These are phyloP conservation scores for Leccinum fallax DNA, from an alignment of 1,284 basidiomycete species.

Conservation along the genomic window DNA sequence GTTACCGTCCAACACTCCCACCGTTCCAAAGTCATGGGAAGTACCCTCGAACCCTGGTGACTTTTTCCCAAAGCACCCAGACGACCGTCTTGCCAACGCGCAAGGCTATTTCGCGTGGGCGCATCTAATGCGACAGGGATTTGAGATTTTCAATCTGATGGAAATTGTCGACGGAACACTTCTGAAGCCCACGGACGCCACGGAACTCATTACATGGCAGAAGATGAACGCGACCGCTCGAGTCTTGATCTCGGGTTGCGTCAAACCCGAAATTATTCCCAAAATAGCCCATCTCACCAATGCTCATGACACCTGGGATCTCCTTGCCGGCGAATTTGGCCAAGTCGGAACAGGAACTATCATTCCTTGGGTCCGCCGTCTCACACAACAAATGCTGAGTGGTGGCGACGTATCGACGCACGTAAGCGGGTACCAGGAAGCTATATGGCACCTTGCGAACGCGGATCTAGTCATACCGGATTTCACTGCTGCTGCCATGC, in stretches of 20 bases:
- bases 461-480: not conserved
- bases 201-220: not conserved
- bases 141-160: not conserved
- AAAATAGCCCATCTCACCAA: not conserved
- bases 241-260: not conserved
- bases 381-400: not conserved
- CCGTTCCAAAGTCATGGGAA: not conserved
- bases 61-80: not conserved
- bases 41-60: not conserved
- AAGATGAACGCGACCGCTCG: not conserved
- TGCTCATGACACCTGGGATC: not conserved
- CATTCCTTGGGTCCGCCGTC: not conserved
- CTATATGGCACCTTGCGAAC: not conserved
- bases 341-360: not conserved
- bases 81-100: not conserved
- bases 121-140: not conserved
- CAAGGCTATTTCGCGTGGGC: not conserved
- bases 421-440: not conserved
- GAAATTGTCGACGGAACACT: not conserved
- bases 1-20: not conserved
- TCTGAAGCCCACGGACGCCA: not conserved
- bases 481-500: not conserved
- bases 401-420: not conserved
- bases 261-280: not conserved
- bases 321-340: not conserved